Evolutionary conservation across 352 stramenopile species (phyloP).

Genomic region (Blastocystis sp.): DNA sequence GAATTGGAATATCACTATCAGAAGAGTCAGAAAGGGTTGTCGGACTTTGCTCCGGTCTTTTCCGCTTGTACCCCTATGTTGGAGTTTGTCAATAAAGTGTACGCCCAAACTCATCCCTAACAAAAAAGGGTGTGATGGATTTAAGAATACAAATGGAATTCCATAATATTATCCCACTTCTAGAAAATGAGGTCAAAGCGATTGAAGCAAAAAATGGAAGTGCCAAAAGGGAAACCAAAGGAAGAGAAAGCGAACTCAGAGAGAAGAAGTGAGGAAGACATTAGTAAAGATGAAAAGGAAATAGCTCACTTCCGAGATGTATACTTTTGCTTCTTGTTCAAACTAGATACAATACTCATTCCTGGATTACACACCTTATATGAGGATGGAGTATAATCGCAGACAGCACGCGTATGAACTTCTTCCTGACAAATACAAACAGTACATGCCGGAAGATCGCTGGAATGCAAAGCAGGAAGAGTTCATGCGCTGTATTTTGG

Average conservation of each 20-base stretch:
- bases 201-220: not conserved
- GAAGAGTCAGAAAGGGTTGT: not conserved
- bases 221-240: not conserved
- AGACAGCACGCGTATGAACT: slow-evolving; percentile 44
- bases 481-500: slow-evolving; percentile 57
- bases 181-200: not conserved
- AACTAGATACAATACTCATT: slow-evolving; percentile 59
- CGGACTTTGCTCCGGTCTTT: not conserved
- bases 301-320: slow-evolving; percentile 52
- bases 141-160: not conserved
- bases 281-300: slow-evolving; percentile 36
- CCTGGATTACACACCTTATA: slow-evolving; percentile 44
- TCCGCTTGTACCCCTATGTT: not conserved
- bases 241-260: not conserved
- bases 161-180: not conserved
- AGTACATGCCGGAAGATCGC: not conserved
- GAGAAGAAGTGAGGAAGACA: slow-evolving; percentile 42
- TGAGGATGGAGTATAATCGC: slow-evolving; percentile 46
- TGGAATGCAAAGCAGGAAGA: slow-evolving; percentile 37
- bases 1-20: slow-evolving; percentile 10
- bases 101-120: not conserved
- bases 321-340: not conserved
- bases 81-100: not conserved
- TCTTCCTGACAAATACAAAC: slow-evolving; percentile 15
- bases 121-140: not conserved